Percentiles rank a stretch among this genome's conserved stretches.
Conservation (phyloP, 805 yeast genomes). For the Zygosaccharomyces lentus region DNA sequence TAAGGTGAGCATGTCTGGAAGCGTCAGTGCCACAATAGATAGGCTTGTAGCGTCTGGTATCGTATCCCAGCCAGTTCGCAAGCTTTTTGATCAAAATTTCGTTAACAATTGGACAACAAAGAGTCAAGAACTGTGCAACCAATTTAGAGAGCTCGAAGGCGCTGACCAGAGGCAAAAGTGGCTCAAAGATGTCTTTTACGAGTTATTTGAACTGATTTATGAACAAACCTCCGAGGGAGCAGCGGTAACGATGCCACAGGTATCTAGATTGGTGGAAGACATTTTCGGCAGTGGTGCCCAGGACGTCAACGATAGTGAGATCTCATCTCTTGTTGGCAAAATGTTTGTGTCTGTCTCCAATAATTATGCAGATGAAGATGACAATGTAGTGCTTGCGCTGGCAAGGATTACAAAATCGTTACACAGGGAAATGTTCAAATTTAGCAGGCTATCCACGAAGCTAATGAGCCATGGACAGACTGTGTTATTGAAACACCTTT, state of each 20-base stretch:
- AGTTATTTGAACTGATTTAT: slow-evolving; percentile 17
- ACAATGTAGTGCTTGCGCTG: slow-evolving; percentile 20
- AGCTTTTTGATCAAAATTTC: slow-evolving; percentile 13
- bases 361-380: slow-evolving; percentile 16
- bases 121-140: slow-evolving; percentile 10
- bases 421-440: slow-evolving; percentile 26
- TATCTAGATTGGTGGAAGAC: slow-evolving; percentile 13
- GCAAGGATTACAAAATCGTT: slow-evolving; percentile 10
- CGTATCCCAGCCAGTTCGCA: slow-evolving; percentile 2
- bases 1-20: slow-evolving; percentile 4
- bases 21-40: slow-evolving; percentile 20
- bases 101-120: slow-evolving; percentile 16
- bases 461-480: slow-evolving; percentile 26
- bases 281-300: slow-evolving; percentile 6
- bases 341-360: slow-evolving; percentile 20
- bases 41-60: slow-evolving; percentile 11
- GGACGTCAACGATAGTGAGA: slow-evolving; percentile 9
- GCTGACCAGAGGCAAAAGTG: slow-evolving; percentile 20
- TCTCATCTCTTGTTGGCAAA: slow-evolving; percentile 21
- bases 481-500: slow-evolving; percentile 22
- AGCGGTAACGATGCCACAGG: slow-evolving; percentile 10
- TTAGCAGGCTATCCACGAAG: slow-evolving; percentile 32
- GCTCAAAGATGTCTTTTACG: slow-evolving; percentile 21
- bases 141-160: slow-evolving; percentile 14
- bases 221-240: slow-evolving; percentile 9